A percentile compares a stretch with the other conserved stretches of the same genome.
Evolutionary conservation across 306 rosid species (phyloP).

Genomic region (Quercus ilex): DNA sequence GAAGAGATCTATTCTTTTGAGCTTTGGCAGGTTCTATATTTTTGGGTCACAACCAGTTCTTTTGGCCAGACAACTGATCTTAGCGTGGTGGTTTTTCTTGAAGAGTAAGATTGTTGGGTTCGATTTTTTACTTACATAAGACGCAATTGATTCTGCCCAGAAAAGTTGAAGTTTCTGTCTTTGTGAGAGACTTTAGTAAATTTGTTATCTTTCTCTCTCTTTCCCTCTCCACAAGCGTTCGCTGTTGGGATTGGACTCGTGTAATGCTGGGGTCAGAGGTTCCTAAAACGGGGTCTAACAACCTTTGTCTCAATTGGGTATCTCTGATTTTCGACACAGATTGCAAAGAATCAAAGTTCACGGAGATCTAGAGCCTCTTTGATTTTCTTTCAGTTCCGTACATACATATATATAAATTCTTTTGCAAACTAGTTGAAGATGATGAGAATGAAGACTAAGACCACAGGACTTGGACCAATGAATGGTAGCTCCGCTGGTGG

Average conservation of each 20-base stretch:
- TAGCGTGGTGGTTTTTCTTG: slow-evolving; percentile 4
- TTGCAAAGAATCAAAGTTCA: slow-evolving; percentile 30
- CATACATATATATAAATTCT: neutral
- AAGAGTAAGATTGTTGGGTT: slow-evolving; percentile 28
- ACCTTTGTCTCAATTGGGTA: slow-evolving; percentile 48
- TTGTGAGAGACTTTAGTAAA: slow-evolving; percentile 1
- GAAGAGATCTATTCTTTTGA: slow-evolving; percentile 49
- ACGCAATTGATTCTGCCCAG: slow-evolving; percentile 34
- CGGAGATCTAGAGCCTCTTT: slow-evolving; percentile 45
- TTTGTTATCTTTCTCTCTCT: slow-evolving; percentile 7
- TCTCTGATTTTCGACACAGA: slow-evolving; percentile 39
- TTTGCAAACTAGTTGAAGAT: slow-evolving; percentile 31
- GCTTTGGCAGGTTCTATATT: slow-evolving; percentile 8
- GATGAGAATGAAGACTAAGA: slow-evolving; percentile 77
- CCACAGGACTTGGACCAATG: slow-evolving; percentile 36
- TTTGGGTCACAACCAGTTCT: neutral
- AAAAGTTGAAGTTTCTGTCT: slow-evolving; percentile 1
- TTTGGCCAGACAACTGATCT: slow-evolving; percentile 19
- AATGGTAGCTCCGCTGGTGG: slow-evolving; percentile 33
- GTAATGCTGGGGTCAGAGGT: slow-evolving; percentile 54
- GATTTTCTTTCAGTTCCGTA: neutral
- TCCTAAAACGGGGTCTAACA: slow-evolving; percentile 29
- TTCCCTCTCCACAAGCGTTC: slow-evolving; percentile 21
- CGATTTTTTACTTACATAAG: slow-evolving; percentile 29
- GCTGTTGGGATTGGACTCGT: slow-evolving; percentile 34